These are phyloP conservation scores for Ustilago lituana DNA, from an alignment of 1,284 basidiomycete genomes.

Conservation along the genomic window DNA sequence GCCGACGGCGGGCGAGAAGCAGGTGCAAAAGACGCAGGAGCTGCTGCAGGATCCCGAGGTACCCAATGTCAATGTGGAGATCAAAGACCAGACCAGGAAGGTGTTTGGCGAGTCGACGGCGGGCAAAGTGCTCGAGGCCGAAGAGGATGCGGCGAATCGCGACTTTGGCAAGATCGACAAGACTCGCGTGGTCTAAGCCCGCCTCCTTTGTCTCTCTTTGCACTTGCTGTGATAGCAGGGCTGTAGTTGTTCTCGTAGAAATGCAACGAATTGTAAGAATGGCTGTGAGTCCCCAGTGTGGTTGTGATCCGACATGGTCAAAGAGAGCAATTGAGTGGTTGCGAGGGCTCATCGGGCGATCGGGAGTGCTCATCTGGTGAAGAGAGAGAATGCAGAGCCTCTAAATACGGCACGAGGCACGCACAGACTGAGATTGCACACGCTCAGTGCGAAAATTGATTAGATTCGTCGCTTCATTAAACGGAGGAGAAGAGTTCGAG, in stretches of 20 bases:
- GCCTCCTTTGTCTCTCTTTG: neutral
- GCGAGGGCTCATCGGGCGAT: too few relatives aligned
- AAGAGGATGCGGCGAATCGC: slow-evolving; percentile 36
- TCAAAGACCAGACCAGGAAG: slow-evolving; percentile 35
- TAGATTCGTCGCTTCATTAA: too few relatives aligned
- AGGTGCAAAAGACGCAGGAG: slow-evolving; percentile 19
- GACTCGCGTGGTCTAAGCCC: slow-evolving; percentile 29
- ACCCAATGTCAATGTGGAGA: slow-evolving; percentile 24
- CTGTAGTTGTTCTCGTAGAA: neutral
- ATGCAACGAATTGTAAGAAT: too few relatives aligned
- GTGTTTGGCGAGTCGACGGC: slow-evolving; percentile 28
- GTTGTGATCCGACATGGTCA: too few relatives aligned
- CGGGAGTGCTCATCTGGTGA: too few relatives aligned
- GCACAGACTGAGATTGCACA: too few relatives aligned
- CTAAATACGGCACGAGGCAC: too few relatives aligned
- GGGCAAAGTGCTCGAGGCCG: slow-evolving; percentile 28
- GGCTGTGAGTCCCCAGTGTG: too few relatives aligned
- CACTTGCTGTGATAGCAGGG: neutral
- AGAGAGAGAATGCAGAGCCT: too few relatives aligned
- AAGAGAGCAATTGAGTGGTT: too few relatives aligned
- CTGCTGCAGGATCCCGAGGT: slow-evolving; percentile 31
- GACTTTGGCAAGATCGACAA: slow-evolving; percentile 42
- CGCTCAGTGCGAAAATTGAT: too few relatives aligned
- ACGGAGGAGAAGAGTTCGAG: too few relatives aligned
- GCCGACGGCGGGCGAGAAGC: slow-evolving; percentile 30